Evolutionary conservation across 1,284 basidiomycete species (phyloP), one percentile per base, ranked within the genome.

Genomic region (Ceratobasidium sp.): DNA sequence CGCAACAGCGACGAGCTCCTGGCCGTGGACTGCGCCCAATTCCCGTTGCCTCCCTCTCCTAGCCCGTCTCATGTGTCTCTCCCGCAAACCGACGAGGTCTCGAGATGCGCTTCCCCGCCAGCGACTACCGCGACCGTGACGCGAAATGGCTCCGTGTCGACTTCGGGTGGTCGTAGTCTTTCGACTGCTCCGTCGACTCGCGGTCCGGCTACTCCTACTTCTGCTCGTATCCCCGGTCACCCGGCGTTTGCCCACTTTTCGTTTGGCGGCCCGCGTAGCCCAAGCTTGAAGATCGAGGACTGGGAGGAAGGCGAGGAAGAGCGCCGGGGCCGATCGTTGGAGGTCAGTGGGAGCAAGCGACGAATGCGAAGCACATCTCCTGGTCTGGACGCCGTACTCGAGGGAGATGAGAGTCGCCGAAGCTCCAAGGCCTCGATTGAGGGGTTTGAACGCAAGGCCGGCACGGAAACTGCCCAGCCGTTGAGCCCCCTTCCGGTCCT

Each of bases 351-450:
- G 8, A 32, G 43, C 30, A 70, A 70, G 30, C 53, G 67, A 8
- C 67, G 67, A 21, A 70, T 70, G 67, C 34, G 67, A 26, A 70
- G 67, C 43, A 43, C 41, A 10, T 70, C 67, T 16, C 67, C 67
- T 12, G 43, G 55, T 23, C 43, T 70, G 10, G 67, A 58, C 28
- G 53, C 67, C 3, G 67, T 70, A 5, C 53, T 58, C 5, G 67
- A 70, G 21, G 67, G 67, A 12, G 67, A 70, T 28, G 67, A 70
- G 23, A 70, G 67, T 28, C 36, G 67, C 2, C 67, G 67, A 23
- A 59, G 55, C 41, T 70, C 65, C 30, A 41, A 23, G 53, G 55
- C 67, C 12, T 70, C 67, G 36, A 26, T 70, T 6, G 67, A 70
- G 41, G 59, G 12, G 3, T 16, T 41, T 21, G 43, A 59, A 21